These are phyloP conservation scores for Fraxinus americana DNA, from an alignment of 257 asterid species.

Conservation along the genomic window DNA sequence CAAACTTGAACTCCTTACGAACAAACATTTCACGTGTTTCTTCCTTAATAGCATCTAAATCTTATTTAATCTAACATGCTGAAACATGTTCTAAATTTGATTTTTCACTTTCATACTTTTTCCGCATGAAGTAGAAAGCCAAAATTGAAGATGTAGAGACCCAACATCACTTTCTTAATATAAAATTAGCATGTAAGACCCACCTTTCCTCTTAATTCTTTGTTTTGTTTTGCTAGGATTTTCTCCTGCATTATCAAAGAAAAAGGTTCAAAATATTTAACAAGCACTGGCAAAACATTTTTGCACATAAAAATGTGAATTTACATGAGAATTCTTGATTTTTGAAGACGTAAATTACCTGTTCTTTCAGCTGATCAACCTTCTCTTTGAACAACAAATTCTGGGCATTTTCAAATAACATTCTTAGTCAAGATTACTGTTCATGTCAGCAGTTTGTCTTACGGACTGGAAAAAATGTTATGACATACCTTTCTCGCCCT, in stretches of 20 bases:
- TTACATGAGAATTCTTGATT: background rate
- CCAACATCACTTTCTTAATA: background rate
- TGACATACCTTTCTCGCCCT: slow-evolving; percentile 52
- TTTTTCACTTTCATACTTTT: background rate
- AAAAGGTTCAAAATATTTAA: background rate
- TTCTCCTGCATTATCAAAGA: slow-evolving; percentile 42
- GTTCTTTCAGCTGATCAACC: slow-evolving; percentile 41
- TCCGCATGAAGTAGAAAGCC: background rate
- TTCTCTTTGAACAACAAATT: slow-evolving; percentile 34
- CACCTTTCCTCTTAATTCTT: slow-evolving; percentile 50
- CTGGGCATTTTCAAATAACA: slow-evolving; percentile 28
- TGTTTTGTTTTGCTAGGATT: slow-evolving; percentile 39
- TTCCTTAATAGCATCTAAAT: background rate
- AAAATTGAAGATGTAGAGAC: background rate
- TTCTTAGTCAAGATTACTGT: background rate
- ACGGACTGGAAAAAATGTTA: background rate
- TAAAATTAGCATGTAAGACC: background rate
- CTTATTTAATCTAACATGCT: too few species aligned
- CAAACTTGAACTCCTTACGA: too few species aligned
- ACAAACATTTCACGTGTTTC: too few species aligned
- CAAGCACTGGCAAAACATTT: background rate
- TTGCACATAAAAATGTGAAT: background rate
- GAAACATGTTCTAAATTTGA: background rate
- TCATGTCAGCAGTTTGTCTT: background rate
- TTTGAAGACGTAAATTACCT: slow-evolving; percentile 34